These are phyloP conservation scores for Neonothopanus nambi DNA, from an alignment of 1,284 basidiomycete species.

Conservation along the genomic window DNA sequence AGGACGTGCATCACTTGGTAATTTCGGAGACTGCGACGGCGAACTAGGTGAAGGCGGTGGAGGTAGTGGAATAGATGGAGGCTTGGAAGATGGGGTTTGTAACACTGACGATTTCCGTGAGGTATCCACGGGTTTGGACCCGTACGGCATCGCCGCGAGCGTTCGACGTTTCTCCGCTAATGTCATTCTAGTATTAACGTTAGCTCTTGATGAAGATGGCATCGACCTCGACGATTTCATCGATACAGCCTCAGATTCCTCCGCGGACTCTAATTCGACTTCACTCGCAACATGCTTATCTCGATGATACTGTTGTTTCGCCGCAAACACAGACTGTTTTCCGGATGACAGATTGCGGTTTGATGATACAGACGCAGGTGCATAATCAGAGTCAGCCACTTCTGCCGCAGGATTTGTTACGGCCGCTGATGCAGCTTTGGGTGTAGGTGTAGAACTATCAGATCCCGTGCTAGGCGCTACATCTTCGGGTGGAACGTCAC, in stretches of 20 bases:
- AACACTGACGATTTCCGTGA: background rate
- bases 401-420: background rate
- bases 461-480: no score
- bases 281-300: background rate
- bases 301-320: no score
- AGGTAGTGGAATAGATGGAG: conserved; percentile 21
- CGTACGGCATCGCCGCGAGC: background rate
- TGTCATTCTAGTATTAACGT: background rate
- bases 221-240: conserved; percentile 10
- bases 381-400: background rate
- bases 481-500: no score
- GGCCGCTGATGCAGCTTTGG: no score
- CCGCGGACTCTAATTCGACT: conserved; percentile 8
- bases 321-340: background rate
- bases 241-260: conserved; percentile 14
- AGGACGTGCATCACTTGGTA: conserved; percentile 15
- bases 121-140: background rate
- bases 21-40: conserved; percentile 17
- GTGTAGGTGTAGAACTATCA: no score
- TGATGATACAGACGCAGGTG: conserved; percentile 4
- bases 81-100: conserved; percentile 13
- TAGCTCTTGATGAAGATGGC: conserved; percentile 8
- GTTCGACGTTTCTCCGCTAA: conserved; percentile 8
- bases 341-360: background rate
- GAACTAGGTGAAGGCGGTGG: conserved; percentile 15